Base-by-base conservation (phyloP, 305 asterid genomes). In the Ajuga reptans region DNA sequence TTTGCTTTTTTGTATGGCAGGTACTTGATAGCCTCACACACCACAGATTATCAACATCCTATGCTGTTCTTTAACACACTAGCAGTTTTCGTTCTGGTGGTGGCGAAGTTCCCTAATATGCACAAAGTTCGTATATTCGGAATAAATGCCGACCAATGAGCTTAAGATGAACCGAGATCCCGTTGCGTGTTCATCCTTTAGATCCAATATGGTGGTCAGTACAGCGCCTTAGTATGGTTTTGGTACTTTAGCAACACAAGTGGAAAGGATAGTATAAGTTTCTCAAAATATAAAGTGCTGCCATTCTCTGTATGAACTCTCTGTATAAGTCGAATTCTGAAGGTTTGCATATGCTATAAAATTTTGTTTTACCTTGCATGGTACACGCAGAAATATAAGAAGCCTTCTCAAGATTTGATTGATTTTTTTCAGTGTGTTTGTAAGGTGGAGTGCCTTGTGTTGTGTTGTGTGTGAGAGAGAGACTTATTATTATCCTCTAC, bases 101-200 rank as follows among this genome's bases (percentile, higher is more conserved):
- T 83, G 17, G 87, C 87, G 42, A 83, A 83, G 79, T 83, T 83
- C 63, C 85, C 87, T 11, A 57, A 74, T 47, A 81, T 80, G 85
- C 87, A 80, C 81, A 83, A 80, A 78, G 87, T 83, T 18, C 84
- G 87, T 58, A 78, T 83, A 68, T 83, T 83, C 61, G 85, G 87
- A 69, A 83, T 83, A 64, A 80, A 83, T 61, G 87, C 82, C 0
- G 87, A 80, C n/a, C 83, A 80, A 73, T 80, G 75, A 80, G 56
- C 62, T 24, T 55, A 33, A n/a, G 72, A 50, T 59, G 49, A 63
- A 9, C 45, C 4, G 24, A 68, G 34, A 45, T 72, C 37, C 53
- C 27, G 14, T 7, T 39, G 52, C 69, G 46, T 66, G 31, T 58
- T 69, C 71, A 49, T 47, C 75, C n/a, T 9, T 33, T 51, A 47